Evolutionary conservation across 805 yeast species (phyloP).

Genomic region (Geotrichum ghanense): DNA sequence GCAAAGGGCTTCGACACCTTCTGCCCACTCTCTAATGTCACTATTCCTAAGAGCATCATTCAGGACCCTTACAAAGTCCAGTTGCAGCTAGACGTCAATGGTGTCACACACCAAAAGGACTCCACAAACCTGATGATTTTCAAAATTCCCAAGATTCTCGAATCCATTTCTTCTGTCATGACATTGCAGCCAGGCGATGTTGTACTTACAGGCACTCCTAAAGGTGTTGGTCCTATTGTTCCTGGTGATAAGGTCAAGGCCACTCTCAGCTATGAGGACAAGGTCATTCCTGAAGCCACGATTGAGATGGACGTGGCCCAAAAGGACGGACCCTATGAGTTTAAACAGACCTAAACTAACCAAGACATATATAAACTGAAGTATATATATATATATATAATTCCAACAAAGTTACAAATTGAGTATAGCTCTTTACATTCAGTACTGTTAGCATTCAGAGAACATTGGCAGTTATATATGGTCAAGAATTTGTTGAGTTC

Average conservation of each 20-base stretch:
- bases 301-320: slow-evolving; percentile 43
- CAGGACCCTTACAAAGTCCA: slow-evolving; percentile 65
- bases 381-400: no score
- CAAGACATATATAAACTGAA: not conserved
- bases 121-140: slow-evolving; percentile 75
- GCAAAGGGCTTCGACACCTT: slow-evolving; percentile 97
- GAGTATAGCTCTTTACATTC: no score
- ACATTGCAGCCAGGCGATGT: slow-evolving; percentile 50
- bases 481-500: no score
- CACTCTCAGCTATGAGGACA: slow-evolving; percentile 43
- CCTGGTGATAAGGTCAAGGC: slow-evolving; percentile 77
- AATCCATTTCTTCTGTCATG: slow-evolving; percentile 79
- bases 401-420: no score
- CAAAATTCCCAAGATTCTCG: slow-evolving; percentile 69
- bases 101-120: slow-evolving; percentile 56
- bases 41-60: slow-evolving; percentile 51
- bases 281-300: slow-evolving; percentile 37
- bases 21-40: slow-evolving; percentile 65
- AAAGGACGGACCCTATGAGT: slow-evolving; percentile 50
- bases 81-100: slow-evolving; percentile 58
- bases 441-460: no score
- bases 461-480: no score
- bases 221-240: slow-evolving; percentile 48
- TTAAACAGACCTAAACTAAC: slow-evolving; percentile 29
- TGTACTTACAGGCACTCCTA: slow-evolving; percentile 47